A percentile compares a stretch with the other conserved stretches of the same genome.
These are phyloP conservation scores for Umbelopsis sp. DNA, from an alignment of 192 early-diverging fungal genomes.

Conservation along the genomic window DNA sequence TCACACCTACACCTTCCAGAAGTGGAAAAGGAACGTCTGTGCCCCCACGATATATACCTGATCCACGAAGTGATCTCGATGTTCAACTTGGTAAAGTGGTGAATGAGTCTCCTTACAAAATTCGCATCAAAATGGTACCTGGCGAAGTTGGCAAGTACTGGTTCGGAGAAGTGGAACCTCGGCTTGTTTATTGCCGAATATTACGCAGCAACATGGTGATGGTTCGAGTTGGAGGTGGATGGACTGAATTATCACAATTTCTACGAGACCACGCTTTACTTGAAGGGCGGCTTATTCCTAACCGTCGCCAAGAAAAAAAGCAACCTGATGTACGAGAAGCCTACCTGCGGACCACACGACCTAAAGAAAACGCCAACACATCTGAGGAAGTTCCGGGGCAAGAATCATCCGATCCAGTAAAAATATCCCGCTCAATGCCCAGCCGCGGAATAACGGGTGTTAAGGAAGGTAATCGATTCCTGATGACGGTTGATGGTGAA, in stretches of 20 bases:
- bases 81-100: conserved; percentile 60
- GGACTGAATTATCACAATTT: conserved; percentile 60
- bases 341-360: background rate
- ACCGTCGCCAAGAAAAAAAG: background rate
- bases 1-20: background rate
- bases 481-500: conserved; percentile 35
- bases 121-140: conserved; percentile 49
- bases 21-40: conserved; percentile 14
- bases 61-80: conserved; percentile 59
- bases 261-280: conserved; percentile 29
- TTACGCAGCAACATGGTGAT: conserved; percentile 63
- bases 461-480: conserved; percentile 38
- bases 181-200: conserved; percentile 65
- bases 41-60: conserved; percentile 43
- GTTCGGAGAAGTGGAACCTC: conserved; percentile 66
- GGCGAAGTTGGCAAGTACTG: conserved; percentile 64
- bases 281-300: conserved; percentile 20
- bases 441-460: conserved; percentile 21
- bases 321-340: conserved; percentile 1
- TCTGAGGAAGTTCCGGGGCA: background rate
- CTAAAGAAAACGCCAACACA: background rate
- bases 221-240: conserved; percentile 70
- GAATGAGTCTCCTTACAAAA: conserved; percentile 56
- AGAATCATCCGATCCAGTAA: background rate
- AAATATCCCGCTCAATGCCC: background rate